Conservation (phyloP, 495 filamentous ascomycete species). For the Talaromyces stipitatus region DNA sequence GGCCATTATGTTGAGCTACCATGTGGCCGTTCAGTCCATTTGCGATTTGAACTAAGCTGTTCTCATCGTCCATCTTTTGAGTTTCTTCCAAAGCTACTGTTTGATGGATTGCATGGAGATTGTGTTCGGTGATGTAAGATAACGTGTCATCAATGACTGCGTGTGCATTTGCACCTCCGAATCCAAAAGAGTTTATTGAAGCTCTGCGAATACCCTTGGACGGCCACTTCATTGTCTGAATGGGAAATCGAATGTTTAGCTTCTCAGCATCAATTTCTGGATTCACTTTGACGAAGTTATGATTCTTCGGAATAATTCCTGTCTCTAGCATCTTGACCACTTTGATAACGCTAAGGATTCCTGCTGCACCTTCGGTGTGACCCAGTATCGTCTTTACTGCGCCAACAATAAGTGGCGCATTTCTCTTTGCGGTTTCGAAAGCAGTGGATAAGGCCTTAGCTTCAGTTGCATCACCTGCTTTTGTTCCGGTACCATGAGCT, state of each 20-base stretch:
- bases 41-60: too few relatives aligned
- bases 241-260: conserved; percentile 11
- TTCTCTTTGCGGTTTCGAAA: background rate
- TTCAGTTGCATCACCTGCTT: conserved; percentile 25
- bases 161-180: conserved; percentile 17
- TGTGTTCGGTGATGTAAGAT: background rate
- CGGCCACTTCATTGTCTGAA: conserved; percentile 6
- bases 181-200: conserved; percentile 20
- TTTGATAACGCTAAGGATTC: conserved; percentile 49
- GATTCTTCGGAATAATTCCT: conserved; percentile 39
- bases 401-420: conserved; percentile 28
- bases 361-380: conserved; percentile 38
- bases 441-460: conserved; percentile 12
- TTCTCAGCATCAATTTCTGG: conserved; percentile 17
- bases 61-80: too few relatives aligned
- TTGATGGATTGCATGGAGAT: background rate
- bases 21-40: too few relatives aligned
- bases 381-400: conserved; percentile 53
- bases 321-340: conserved; percentile 40
- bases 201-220: conserved; percentile 9
- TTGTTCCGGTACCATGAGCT: conserved; percentile 27
- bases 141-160: conserved; percentile 16
- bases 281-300: conserved; percentile 39
- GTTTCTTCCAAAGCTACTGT: background rate
- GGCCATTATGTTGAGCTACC: too few relatives aligned